Evolutionary conservation across 441 rosid species (phyloP).

Genomic region (Pelargonium exstipulatum): DNA sequence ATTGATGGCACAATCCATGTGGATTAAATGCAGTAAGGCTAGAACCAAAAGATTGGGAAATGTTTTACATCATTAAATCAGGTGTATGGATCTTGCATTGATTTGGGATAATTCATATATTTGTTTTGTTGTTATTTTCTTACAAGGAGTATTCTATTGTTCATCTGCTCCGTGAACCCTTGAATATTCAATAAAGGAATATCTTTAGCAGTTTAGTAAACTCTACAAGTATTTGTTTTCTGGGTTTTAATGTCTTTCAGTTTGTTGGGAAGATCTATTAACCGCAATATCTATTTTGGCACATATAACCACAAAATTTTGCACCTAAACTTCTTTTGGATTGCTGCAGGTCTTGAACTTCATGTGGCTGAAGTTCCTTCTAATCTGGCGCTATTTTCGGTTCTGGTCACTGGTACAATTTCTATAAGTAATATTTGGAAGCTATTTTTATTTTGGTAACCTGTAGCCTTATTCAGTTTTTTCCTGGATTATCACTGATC

Average conservation of each 20-base stretch:
- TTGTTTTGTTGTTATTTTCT: too few relatives aligned
- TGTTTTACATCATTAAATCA: not conserved
- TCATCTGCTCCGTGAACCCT: not conserved
- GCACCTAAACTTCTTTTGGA: slow-evolving; percentile 3
- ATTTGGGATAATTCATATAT: not conserved
- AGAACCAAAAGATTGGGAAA: not conserved
- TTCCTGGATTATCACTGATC: not conserved
- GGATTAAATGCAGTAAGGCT: not conserved
- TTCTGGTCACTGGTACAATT: slow-evolving; percentile 86
- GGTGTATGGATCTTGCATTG: not conserved
- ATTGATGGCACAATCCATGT: not conserved
- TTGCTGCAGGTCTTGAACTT: slow-evolving; percentile 77
- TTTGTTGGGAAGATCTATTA: not conserved
- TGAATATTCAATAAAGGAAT: not conserved
- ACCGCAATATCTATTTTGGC: not conserved
- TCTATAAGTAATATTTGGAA: not conserved
- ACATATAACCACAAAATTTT: not conserved
- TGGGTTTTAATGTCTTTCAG: not conserved
- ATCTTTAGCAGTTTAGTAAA: not conserved
- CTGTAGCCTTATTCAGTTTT: slow-evolving; percentile 1
- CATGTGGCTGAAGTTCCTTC: slow-evolving; percentile 94
- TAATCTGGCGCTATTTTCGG: slow-evolving; percentile 95
- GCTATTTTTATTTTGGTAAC: not conserved
- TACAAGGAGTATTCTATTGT: not conserved
- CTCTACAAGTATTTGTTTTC: not conserved